Percentiles rank a stretch among this genome's conserved stretches.
Evolutionary conservation across 768 basidiomycete species (phyloP).

Genomic region (Sporobolomyces pararoseus): DNA sequence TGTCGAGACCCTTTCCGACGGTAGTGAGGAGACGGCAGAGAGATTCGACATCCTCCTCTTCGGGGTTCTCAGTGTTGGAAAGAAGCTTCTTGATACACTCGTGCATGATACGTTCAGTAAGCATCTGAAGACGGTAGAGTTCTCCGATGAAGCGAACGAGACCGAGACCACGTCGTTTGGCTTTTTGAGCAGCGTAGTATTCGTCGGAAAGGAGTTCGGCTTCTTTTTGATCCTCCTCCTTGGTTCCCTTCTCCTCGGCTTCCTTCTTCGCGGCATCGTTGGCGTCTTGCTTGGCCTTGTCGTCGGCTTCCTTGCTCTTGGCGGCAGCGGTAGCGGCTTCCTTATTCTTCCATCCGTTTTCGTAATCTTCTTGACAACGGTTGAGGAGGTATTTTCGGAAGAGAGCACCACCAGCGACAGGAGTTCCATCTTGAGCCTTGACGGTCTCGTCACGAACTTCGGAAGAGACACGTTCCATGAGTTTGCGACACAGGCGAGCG

Average conservation of each 20-base stretch:
- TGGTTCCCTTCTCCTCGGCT: slow-evolving; percentile 53
- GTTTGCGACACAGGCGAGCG: slow-evolving; percentile 85
- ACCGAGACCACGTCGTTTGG: slow-evolving; percentile 93
- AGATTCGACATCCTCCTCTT: slow-evolving; percentile 96
- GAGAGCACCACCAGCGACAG: slow-evolving; percentile 85
- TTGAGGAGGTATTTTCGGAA: slow-evolving; percentile 97
- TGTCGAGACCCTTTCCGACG: slow-evolving; percentile 78
- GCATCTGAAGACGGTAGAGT: slow-evolving; percentile 97
- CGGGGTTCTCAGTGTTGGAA: slow-evolving; percentile 86
- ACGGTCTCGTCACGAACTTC: slow-evolving; percentile 86
- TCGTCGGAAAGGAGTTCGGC: slow-evolving; percentile 83
- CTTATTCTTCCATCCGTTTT: slow-evolving; percentile 87
- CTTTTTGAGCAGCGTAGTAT: slow-evolving; percentile 93
- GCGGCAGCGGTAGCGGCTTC: slow-evolving; percentile 83
- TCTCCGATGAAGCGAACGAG: slow-evolving; percentile 98
- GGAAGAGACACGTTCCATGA: slow-evolving; percentile 87
- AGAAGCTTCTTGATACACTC: slow-evolving; percentile 95
- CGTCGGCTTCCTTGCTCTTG: slow-evolving; percentile 75
- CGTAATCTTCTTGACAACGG: slow-evolving; percentile 96
- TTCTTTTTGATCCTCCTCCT: slow-evolving; percentile 56
- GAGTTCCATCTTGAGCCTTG: slow-evolving; percentile 72
- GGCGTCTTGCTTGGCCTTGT: slow-evolving; percentile 68
- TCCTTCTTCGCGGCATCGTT: slow-evolving; percentile 46
- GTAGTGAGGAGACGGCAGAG: slow-evolving; percentile 88
- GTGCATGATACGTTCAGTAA: slow-evolving; percentile 97